Evolutionary conservation across 805 yeast species (phyloP).

Genomic region (Sporopachydermia quercuum): DNA sequence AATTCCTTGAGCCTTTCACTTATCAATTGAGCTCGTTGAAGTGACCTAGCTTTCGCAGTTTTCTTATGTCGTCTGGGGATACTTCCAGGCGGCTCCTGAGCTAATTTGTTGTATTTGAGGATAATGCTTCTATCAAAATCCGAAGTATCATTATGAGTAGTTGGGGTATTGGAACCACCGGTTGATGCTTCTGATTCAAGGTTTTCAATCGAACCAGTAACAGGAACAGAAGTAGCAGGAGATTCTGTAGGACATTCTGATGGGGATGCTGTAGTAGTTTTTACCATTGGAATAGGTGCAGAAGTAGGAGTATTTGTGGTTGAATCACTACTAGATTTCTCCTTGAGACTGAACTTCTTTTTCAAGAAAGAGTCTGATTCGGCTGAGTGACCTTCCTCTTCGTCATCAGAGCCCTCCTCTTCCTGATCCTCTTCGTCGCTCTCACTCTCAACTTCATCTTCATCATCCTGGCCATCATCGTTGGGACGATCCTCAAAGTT

Average conservation of each 20-base stretch:
- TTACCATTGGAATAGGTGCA: neutral
- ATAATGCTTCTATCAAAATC: neutral
- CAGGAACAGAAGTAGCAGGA: neutral
- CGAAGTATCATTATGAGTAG: no score
- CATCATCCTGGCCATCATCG: slow-evolving; percentile 18
- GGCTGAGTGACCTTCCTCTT: slow-evolving; percentile 5
- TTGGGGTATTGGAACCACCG: no score
- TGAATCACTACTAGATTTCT: slow-evolving; percentile 8
- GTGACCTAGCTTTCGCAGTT: neutral
- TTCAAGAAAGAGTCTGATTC: slow-evolving; percentile 6
- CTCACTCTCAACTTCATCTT: slow-evolving; percentile 18
- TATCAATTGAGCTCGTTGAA: slow-evolving; percentile 8
- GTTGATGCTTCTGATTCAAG: neutral
- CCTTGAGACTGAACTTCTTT: slow-evolving; percentile 5
- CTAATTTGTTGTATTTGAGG: neutral
- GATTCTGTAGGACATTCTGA: no score
- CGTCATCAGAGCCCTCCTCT: slow-evolving; percentile 8
- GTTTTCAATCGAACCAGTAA: no score
- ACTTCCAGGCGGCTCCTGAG: no score
- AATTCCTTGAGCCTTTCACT: slow-evolving; percentile 11
- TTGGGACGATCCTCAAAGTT: slow-evolving; percentile 12
- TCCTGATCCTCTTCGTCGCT: slow-evolving; percentile 16
- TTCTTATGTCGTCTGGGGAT: neutral
- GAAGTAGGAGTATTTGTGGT: slow-evolving; percentile 1
- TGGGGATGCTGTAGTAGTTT: neutral